Conservation (phyloP, 192 early-diverging fungal species). For the Coemansia sp. region DNA sequence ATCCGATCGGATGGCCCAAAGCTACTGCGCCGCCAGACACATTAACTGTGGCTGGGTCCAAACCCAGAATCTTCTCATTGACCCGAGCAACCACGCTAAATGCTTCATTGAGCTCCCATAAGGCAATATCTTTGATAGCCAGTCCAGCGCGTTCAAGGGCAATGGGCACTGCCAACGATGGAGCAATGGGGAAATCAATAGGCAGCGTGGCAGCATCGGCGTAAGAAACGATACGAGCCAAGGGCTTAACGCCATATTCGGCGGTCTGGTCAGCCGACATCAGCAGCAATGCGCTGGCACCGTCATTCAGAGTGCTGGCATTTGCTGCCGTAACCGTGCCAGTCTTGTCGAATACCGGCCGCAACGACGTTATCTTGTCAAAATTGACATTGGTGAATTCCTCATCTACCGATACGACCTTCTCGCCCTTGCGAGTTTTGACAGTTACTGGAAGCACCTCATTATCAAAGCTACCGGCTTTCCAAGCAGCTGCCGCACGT, state of each 20-base stretch:
- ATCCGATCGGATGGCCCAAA: conserved; percentile 81
- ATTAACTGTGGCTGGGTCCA: conserved; percentile 68
- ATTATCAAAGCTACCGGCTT: conserved; percentile 70
- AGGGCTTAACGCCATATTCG: conserved; percentile 74
- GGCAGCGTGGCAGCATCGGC: conserved; percentile 90
- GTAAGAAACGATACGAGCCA: conserved; percentile 82
- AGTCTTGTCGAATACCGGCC: conserved; percentile 81
- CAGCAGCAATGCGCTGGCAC: conserved; percentile 88
- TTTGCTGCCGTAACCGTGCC: conserved; percentile 96
- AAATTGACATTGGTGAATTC: conserved; percentile 93
- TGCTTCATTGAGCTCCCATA: conserved; percentile 98
- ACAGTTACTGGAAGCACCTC: conserved; percentile 86
- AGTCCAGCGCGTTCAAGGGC: conserved; percentile 86
- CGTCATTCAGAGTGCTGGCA: conserved; percentile 92
- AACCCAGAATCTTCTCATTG: conserved; percentile 83
- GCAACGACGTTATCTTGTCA: conserved; percentile 78
- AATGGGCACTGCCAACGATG: conserved; percentile 86
- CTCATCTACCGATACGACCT: conserved; percentile 78
- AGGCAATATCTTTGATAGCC: conserved; percentile 76
- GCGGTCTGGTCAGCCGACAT: conserved; percentile 74
- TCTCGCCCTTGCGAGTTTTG: conserved; percentile 80
- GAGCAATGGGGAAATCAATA: conserved; percentile 94
- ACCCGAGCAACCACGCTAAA: conserved; percentile 90
- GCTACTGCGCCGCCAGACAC: conserved; percentile 80
- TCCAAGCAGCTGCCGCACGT: conserved; percentile 86